These are phyloP conservation scores for Grosmannia penicillata DNA, from an alignment of 2,329 filamentous ascomycete species.

Conservation along the genomic window DNA sequence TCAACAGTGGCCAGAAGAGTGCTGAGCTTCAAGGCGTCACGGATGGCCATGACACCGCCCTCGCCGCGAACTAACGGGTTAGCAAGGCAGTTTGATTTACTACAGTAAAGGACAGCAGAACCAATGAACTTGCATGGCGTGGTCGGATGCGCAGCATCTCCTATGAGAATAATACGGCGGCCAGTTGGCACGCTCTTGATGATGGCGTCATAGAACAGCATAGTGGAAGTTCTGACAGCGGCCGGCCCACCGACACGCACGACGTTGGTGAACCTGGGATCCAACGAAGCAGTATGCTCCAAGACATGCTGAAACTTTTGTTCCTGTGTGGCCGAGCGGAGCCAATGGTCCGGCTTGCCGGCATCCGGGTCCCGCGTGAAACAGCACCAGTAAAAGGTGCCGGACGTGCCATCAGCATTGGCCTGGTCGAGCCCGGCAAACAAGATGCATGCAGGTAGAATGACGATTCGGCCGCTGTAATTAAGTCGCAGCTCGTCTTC, in stretches of 20 bases:
- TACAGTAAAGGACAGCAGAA: neutral
- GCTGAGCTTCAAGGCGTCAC: slow-evolving; percentile 19
- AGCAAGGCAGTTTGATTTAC: neutral
- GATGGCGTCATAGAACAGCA: slow-evolving; percentile 12
- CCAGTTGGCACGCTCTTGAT: slow-evolving; percentile 21
- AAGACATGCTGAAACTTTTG: slow-evolving; percentile 6
- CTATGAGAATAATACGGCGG: slow-evolving; percentile 23
- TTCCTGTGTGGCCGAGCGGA: slow-evolving; percentile 7
- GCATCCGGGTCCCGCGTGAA: slow-evolving; percentile 10
- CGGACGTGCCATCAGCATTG: slow-evolving; percentile 9
- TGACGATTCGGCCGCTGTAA: slow-evolving; percentile 16
- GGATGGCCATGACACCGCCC: slow-evolving; percentile 29
- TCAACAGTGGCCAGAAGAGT: slow-evolving; percentile 11
- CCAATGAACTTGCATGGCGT: slow-evolving; percentile 23
- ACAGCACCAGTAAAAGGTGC: slow-evolving; percentile 17
- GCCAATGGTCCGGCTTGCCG: slow-evolving; percentile 19
- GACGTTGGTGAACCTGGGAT: slow-evolving; percentile 7
- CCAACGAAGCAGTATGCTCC: slow-evolving; percentile 1
- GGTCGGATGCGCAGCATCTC: slow-evolving; percentile 32
- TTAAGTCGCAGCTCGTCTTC: slow-evolving; percentile 17
- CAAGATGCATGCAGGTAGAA: slow-evolving; percentile 6
- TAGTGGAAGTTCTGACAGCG: slow-evolving; percentile 14
- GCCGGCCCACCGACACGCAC: slow-evolving; percentile 18
- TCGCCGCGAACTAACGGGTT: slow-evolving; percentile 32
- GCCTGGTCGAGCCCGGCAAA: slow-evolving; percentile 15